phyloP scores from a whole-genome alignment of 805 yeast species.

The Spathaspora sp. region DNA sequence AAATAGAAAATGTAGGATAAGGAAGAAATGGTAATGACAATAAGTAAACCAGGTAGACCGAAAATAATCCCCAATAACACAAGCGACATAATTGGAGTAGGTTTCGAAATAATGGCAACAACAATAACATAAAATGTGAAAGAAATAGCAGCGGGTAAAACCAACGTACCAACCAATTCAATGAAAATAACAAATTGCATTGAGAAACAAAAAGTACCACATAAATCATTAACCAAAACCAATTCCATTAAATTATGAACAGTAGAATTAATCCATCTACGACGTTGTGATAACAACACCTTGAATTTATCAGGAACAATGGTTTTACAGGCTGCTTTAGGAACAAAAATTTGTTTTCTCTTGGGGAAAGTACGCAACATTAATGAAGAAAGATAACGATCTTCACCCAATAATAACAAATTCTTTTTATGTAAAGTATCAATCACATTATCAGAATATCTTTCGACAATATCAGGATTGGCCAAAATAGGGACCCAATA shows the following conservation, averaged over 20 bases:
- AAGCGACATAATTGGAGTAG: constrained; percentile 76
- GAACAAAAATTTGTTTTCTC: constrained; percentile 80
- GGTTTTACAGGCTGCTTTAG: constrained; percentile 91
- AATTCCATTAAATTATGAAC: constrained; percentile 90
- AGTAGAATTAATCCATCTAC: constrained; percentile 96
- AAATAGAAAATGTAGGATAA: constrained; percentile 74
- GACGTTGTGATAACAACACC: constrained; percentile 84
- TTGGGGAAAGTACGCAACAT: constrained; percentile 89
- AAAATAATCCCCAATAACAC: constrained; percentile 72
- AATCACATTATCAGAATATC: constrained; percentile 82
- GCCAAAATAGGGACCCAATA: constrained; percentile 93
- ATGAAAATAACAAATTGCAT: constrained; percentile 89
- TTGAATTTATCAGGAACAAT: constrained; percentile 79
- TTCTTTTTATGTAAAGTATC: constrained; percentile 85
- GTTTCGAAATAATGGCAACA: constrained; percentile 62
- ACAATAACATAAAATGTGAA: constrained; percentile 79
- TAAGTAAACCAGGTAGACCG: constrained; percentile 81
- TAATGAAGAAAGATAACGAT: constrained; percentile 77
- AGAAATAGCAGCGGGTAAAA: constrained; percentile 82
- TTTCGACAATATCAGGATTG: constrained; percentile 89
- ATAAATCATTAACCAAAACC: constrained; percentile 76
- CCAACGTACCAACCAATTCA: constrained; percentile 83
- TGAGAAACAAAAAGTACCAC: constrained; percentile 93
- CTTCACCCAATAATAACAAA: constrained; percentile 83
- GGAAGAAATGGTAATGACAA: constrained; percentile 76